phyloP scores from a whole-genome alignment of 2,329 filamentous ascomycete genomes.

The Albifimbria verrucaria region DNA sequence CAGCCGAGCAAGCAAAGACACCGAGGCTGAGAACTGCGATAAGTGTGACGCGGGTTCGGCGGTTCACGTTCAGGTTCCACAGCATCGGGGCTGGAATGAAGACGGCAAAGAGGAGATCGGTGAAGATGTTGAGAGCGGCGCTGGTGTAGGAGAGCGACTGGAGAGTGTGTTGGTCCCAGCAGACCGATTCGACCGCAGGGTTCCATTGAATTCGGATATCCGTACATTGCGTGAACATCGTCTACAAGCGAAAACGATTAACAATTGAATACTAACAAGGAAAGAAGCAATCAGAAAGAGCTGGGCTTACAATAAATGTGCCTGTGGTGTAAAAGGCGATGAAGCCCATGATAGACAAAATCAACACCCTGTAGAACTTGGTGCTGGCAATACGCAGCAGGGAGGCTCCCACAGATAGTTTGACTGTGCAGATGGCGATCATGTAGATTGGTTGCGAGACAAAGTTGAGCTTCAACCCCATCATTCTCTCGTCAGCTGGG shows the following conservation, averaged over 20 bases:
- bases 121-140: constrained; percentile 29
- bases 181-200: constrained; percentile 29
- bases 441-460: constrained; percentile 41
- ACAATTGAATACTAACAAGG: not conserved
- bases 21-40: constrained; percentile 39
- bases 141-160: constrained; percentile 41
- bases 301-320: constrained; percentile 32
- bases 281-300: no score
- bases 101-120: constrained; percentile 35
- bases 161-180: constrained; percentile 37
- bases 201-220: constrained; percentile 45
- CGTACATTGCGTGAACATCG: constrained; percentile 45
- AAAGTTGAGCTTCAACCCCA: constrained; percentile 39
- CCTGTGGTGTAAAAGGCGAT: constrained; percentile 27
- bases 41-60: constrained; percentile 35
- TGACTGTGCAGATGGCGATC: constrained; percentile 36
- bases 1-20: constrained; percentile 40
- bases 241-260: constrained; percentile 20
- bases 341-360: constrained; percentile 34
- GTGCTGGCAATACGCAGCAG: constrained; percentile 37
- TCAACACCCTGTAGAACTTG: constrained; percentile 30
- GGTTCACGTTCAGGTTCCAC: constrained; percentile 37
- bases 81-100: constrained; percentile 35
- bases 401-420: constrained; percentile 38
- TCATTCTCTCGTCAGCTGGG: constrained; percentile 24